Base-by-base conservation (phyloP, 1,139 yeast genomes). In the Suhomyces chickasaworum region DNA sequence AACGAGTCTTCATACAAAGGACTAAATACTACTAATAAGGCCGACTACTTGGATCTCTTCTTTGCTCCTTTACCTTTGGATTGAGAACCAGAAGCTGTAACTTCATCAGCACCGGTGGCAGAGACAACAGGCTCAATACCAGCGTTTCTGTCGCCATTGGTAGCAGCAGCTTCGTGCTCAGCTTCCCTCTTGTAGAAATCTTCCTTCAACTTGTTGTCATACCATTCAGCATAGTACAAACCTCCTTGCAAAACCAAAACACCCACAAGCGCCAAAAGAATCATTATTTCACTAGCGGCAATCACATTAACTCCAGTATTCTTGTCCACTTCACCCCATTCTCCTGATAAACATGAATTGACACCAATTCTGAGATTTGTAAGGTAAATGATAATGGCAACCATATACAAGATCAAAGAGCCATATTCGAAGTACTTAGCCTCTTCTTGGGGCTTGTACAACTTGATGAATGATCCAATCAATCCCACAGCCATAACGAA, bases 301-400 rank as follows among this genome's bases (percentile, higher is more conserved):
- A 93, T 81, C 37, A 93, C 97, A 56, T 89, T 89, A 58, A 93
- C 70, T 20, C 98, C 98, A 23, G 96, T 89, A 52, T 76, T 74
- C 64, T 79, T 82, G 59, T 88, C 89, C 44, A 93, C 96, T 46
- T 93, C 98, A 53, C 97, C 98, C 97, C 98, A 93, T 50, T 81
- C 74, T 39, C 91, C 90, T 49, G 78, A 67, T 25, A 80, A 59
- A 49, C 89, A 81, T 44, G 95, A 81, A 57, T 79, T 78, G 42
- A 85, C 75, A 42, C 99, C 99, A 44, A 88, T 81, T 65, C 91
- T 80, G 56, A 93, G 74, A 68, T 93, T 93, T 57, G 96, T 86
- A 60, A 90, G 73, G 68, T 90, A 93, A 58, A 91, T 80, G 57
- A 91, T 82, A 42, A 88, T 69, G 9, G 86, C 86, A 37, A 84